A percentile compares a stretch with the other conserved stretches of the same genome.
These are phyloP conservation scores for Gossypium rotundifolium DNA, from an alignment of 345 rosid genomes.

Conservation along the genomic window DNA sequence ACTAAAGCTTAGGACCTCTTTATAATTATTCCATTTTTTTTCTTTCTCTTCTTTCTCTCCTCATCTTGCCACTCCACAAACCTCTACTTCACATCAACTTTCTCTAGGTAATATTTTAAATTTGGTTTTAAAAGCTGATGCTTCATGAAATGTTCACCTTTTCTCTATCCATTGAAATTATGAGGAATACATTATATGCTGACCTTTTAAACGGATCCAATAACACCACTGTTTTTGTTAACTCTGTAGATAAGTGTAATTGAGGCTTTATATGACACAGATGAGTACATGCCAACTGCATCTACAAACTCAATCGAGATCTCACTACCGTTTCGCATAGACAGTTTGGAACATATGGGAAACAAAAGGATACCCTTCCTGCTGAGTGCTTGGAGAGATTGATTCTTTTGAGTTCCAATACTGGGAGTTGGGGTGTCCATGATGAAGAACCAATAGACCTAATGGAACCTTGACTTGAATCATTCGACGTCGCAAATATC, in stretches of 20 bases:
- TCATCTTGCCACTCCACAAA: no score
- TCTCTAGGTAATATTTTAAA: no score
- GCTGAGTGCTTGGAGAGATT: conserved; percentile 33
- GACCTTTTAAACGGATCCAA: not conserved
- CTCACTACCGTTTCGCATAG: conserved; percentile 13
- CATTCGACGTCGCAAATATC: conserved; percentile 49
- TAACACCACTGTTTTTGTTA: not conserved
- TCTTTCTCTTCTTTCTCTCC: no score
- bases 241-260: conserved; percentile 27
- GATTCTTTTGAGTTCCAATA: conserved; percentile 43
- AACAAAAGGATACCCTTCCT: conserved; percentile 7
- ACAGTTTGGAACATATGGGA: no score
- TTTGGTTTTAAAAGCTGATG: no score
- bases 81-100: no score
- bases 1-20: no score
- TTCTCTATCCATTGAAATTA: not conserved
- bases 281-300: conserved; percentile 18
- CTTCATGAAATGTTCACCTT: not conserved
- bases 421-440: conserved; percentile 35
- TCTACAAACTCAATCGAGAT: conserved; percentile 13
- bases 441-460: conserved; percentile 85
- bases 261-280: conserved; percentile 22
- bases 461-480: conserved; percentile 79
- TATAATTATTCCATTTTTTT: no score
- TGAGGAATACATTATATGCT: not conserved